These are phyloP conservation scores for Diplocarpon rosae DNA, from an alignment of 2,329 filamentous ascomycete species.

Conservation along the genomic window DNA sequence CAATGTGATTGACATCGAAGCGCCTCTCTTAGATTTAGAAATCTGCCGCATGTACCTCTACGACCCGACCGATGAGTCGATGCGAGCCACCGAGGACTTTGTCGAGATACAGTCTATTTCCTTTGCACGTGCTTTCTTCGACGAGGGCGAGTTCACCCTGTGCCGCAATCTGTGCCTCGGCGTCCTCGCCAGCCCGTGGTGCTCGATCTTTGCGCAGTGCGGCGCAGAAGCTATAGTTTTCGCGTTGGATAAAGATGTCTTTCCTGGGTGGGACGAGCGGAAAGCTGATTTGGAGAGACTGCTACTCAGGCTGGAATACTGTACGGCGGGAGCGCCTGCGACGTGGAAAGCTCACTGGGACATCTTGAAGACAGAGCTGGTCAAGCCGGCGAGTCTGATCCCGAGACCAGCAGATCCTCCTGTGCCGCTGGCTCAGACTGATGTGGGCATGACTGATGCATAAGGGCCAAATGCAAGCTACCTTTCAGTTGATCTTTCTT, in stretches of 20 bases:
- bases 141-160: background rate
- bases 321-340: background rate
- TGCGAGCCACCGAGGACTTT: background rate
- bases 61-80: background rate
- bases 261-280: background rate
- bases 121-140: background rate
- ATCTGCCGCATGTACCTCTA: slow-evolving; percentile 1
- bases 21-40: slow-evolving; percentile 2
- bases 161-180: background rate
- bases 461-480: too few species aligned
- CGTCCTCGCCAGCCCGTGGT: background rate
- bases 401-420: background rate
- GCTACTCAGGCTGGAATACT: background rate
- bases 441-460: too few species aligned
- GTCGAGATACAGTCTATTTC: background rate
- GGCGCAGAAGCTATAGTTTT: slow-evolving; percentile 2
- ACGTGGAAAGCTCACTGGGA: background rate
- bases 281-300: background rate
- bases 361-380: background rate
- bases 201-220: background rate
- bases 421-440: background rate
- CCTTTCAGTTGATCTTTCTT: too few species aligned
- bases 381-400: background rate
- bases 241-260: slow-evolving; percentile 1
- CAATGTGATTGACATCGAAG: background rate